A percentile compares a stretch with the other conserved stretches of the same genome.
These are phyloP conservation scores for Heliosperma pusillum DNA, from an alignment of 148 eudicot species.

Conservation along the genomic window DNA sequence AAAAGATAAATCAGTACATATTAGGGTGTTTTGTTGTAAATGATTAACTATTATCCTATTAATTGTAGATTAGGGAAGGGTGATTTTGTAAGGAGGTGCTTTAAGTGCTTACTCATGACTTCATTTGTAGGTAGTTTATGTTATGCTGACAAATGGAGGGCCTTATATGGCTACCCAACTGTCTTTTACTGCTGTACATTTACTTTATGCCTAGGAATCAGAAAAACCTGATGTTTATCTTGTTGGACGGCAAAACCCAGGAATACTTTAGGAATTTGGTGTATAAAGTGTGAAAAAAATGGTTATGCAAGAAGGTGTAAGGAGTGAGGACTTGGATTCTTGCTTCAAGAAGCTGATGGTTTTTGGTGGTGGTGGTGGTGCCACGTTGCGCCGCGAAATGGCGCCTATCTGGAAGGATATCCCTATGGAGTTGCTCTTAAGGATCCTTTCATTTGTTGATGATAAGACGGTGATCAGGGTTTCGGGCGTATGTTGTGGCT, in stretches of 20 bases:
- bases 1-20: background rate
- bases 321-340: conserved; percentile 43
- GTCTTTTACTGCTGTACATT: conserved; percentile 8
- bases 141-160: conserved; percentile 29
- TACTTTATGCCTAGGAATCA: conserved; percentile 13
- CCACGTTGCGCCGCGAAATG: conserved; percentile 34
- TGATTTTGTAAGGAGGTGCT: background rate
- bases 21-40: background rate
- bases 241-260: conserved; percentile 15
- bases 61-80: background rate
- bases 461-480: conserved; percentile 74
- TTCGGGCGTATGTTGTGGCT: conserved; percentile 75
- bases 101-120: conserved; percentile 22
- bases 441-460: conserved; percentile 71
- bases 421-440: conserved; percentile 81
- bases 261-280: background rate
- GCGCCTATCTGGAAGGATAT: conserved; percentile 75
- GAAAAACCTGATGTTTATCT: conserved; percentile 15
- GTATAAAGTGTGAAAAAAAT: conserved; percentile 27
- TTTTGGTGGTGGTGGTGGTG: conserved; percentile 27
- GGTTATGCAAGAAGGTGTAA: conserved; percentile 36
- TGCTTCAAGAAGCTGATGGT: conserved; percentile 76
- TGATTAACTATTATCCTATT: background rate
- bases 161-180: background rate
- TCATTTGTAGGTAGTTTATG: conserved; percentile 18